Evolutionary conservation across 495 filamentous ascomycete genomes (phyloP).

Genomic region (Talaromyces ruber): DNA sequence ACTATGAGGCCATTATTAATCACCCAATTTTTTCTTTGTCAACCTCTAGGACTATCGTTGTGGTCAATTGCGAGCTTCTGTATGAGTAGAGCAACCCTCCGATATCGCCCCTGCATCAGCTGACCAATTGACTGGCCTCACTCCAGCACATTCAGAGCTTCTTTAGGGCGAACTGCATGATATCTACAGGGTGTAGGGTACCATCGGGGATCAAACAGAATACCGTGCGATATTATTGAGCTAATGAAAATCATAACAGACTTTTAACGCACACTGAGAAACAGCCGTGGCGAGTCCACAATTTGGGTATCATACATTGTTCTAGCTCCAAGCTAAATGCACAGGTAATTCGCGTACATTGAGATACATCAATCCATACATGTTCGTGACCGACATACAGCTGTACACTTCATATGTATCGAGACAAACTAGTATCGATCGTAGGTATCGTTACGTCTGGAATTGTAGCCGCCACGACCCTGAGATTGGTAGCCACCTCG

Average conservation of each 20-base stretch:
- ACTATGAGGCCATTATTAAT: neutral
- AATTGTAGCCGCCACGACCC: slow-evolving; percentile 19
- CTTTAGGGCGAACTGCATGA: neutral
- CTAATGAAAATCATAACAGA: neutral
- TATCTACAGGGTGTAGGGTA: neutral
- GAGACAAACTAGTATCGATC: slow-evolving; percentile 23
- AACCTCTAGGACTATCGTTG: too few species aligned
- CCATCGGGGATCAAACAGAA: neutral
- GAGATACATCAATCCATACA: neutral
- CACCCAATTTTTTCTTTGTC: too few species aligned
- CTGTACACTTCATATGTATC: neutral
- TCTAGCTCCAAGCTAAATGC: neutral
- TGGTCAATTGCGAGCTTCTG: neutral
- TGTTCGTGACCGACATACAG: neutral
- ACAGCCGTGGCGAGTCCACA: neutral
- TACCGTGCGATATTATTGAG: neutral
- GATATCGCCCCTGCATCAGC: neutral
- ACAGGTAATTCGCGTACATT: neutral
- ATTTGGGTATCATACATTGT: slow-evolving; percentile 3
- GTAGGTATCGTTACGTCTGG: slow-evolving; percentile 26
- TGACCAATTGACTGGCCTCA: neutral
- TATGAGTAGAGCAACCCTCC: neutral
- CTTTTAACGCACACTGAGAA: neutral
- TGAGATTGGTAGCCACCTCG: slow-evolving; percentile 19
- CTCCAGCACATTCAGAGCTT: neutral